Base-by-base conservation (phyloP, 108 stramenopile species). In the Chaetoceros tenuissimus region DNA sequence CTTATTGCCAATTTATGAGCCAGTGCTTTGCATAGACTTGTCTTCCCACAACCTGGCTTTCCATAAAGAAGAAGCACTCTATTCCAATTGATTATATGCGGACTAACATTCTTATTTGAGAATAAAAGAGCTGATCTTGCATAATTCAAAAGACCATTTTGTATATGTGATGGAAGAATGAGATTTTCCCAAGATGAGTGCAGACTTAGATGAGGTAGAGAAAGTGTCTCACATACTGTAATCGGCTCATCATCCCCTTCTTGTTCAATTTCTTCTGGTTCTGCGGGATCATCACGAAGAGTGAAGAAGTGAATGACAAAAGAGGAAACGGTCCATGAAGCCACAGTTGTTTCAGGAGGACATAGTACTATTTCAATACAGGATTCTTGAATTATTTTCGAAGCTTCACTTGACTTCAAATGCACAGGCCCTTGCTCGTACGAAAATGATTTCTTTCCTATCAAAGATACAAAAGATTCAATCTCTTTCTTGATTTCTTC, bases 41-140 rank as follows among this genome's bases (percentile, higher is more conserved):
- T 91, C 53, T 94, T 94, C 27, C 78, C 73, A 10, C 81, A 89
- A 23, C 92, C 92, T 0, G 92, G 92, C 7, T 81, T 79, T 24
- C 94, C 94, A 64, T 91, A 81, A 0, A 95, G 60, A 2, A 95
- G 82, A 16, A 93, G 51, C 21, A 93, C 68, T 29, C 83, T 80
- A 68, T 95, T 95, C 79, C 85, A 83, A 21, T 81, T 64, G 13
- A 91, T 66, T n/a, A 82, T 52, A 45, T 78, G 66, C 0, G 59
- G 20, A 10, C 64, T 66, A 3, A 82, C 76, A 20, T 48, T 31
- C 50, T 63, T 59, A 30, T 73, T 61, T 5, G 68, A 60, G 49
- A 78, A 75, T 13, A 70, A 57, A 47, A 78, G 53, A 24, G 81
- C 68, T 16, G 68, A 69, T 24, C 57, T 51, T 29, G 76, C 76